Evolutionary conservation across 106 monocot genomes (phyloP).

Genomic region (Dioscorea alata): DNA sequence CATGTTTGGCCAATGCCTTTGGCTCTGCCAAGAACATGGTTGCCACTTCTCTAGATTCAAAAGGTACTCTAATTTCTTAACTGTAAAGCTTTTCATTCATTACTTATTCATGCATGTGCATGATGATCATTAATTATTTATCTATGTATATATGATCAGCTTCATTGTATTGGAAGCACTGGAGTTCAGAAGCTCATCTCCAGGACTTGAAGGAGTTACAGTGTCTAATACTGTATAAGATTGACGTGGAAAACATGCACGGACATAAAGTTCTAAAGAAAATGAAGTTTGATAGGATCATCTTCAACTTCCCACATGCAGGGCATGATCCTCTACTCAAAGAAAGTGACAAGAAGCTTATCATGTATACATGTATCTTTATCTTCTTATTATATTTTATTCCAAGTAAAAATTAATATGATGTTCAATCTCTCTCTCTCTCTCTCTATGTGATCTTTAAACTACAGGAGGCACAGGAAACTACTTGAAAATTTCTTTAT

Average conservation of each 20-base stretch:
- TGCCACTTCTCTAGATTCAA: no score
- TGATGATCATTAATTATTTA: no score
- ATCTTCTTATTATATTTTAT: neutral
- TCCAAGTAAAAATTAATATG: neutral
- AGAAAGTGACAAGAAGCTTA: slow-evolving; percentile 1
- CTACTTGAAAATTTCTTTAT: slow-evolving; percentile 5
- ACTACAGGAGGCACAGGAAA: slow-evolving; percentile 7
- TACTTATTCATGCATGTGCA: no score
- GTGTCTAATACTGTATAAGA: slow-evolving; percentile 1
- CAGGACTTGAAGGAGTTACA: neutral
- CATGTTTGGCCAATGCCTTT: slow-evolving; percentile 2
- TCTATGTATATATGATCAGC: slow-evolving; percentile 1
- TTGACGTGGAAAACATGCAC: slow-evolving; percentile 16
- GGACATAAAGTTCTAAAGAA: neutral
- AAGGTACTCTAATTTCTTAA: no score
- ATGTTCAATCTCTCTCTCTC: no score
- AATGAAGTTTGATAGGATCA: slow-evolving; percentile 10
- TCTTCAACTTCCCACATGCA: slow-evolving; percentile 21
- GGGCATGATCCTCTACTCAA: slow-evolving; percentile 1
- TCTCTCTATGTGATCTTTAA: no score
- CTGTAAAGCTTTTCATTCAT: no score
- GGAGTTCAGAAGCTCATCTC: slow-evolving; percentile 1
- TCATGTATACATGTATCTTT: slow-evolving; percentile 4
- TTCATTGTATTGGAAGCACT: neutral
- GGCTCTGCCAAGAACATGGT: neutral